Percentiles rank a stretch among this genome's conserved stretches.
These are phyloP conservation scores for Sanghuangporus weigelae DNA, from an alignment of 1,284 basidiomycete genomes.

Conservation along the genomic window DNA sequence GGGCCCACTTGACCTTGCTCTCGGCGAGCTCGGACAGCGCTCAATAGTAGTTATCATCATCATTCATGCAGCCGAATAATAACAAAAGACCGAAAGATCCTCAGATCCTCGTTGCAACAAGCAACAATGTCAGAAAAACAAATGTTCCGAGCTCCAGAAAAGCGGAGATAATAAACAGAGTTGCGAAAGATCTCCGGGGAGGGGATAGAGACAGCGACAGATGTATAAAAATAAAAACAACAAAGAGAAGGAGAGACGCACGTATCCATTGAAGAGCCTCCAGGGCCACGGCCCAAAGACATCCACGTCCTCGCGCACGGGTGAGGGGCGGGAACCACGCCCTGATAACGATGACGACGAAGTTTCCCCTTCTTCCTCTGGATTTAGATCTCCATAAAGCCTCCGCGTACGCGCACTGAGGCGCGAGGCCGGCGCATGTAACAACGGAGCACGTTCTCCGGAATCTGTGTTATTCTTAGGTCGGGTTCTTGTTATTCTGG, in stretches of 20 bases:
- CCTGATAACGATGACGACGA: conserved; percentile 20
- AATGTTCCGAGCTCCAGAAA: neutral
- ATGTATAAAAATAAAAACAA: neutral
- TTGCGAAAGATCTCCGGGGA: neutral
- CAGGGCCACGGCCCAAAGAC: conserved; percentile 64
- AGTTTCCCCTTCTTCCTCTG: conserved; percentile 26
- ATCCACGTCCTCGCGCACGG: conserved; percentile 34
- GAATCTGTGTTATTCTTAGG: neutral
- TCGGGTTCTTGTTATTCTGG: neutral
- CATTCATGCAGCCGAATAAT: neutral
- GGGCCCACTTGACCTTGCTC: neutral
- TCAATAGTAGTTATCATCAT: neutral
- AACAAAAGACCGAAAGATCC: neutral
- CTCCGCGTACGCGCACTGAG: conserved; percentile 9
- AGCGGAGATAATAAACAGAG: neutral
- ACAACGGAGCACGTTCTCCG: conserved; percentile 5
- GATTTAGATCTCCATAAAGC: neutral
- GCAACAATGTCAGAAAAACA: neutral
- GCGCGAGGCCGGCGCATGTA: conserved; percentile 6
- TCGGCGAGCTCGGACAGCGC: neutral
- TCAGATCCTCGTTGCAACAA: neutral
- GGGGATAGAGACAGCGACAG: neutral
- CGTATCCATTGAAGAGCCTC: conserved; percentile 60
- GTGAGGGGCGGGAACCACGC: conserved; percentile 20
- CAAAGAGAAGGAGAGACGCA: conserved; percentile 32